Evolutionary conservation across 2,329 filamentous ascomycete genomes (phyloP), one percentile per base, ranked within the genome.

Genomic region (Trichoderma arundinaceum): DNA sequence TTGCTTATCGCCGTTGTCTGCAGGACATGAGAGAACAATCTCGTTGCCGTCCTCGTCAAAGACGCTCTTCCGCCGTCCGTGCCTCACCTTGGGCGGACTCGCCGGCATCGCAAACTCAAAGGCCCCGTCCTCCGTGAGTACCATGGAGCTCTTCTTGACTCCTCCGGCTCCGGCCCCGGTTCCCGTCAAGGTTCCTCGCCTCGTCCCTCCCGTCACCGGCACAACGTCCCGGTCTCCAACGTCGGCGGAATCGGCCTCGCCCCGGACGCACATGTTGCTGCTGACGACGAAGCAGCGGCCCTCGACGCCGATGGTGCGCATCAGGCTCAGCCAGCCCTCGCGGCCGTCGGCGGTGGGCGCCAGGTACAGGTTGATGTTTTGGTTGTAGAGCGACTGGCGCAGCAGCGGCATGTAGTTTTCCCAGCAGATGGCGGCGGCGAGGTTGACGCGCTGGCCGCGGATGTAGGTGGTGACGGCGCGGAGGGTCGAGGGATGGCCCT

Each of bases 381-480:
- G 94, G 2, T 87, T 85, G 77, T 97, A 98, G 43, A 97, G 82
- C 15, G 88, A 85, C 75, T 96, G 91, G 17, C 94, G 86, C 7
- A 97, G 82, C 17, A 97, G 81, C 0, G 94, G 94, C 93, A 97
- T 97, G 79, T 94, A 96, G 77, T 92, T 97, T 77, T 98, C 94
- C 94, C 94, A 97, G 82, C 94, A 97, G 70, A 98, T 96, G 3
- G 93, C 94, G 3, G 91, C 88, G 0, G 90, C 94, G 67, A 97
- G 85, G 65, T 92, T 94, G 67, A 97, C 79, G 69, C 87, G 88
- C 2, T 93, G 86, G 57, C 92, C 92, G 67, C 90, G 89, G 75
- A 97, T 92, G 28, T 83, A 86, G 1, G 92, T 93, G 32, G 87
- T 90, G 1, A 97, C 87, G 3, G 93, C 94, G 68, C 87, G 87